Base-by-base conservation (phyloP, 257 asterid species). In the Solanum okadae region DNA sequence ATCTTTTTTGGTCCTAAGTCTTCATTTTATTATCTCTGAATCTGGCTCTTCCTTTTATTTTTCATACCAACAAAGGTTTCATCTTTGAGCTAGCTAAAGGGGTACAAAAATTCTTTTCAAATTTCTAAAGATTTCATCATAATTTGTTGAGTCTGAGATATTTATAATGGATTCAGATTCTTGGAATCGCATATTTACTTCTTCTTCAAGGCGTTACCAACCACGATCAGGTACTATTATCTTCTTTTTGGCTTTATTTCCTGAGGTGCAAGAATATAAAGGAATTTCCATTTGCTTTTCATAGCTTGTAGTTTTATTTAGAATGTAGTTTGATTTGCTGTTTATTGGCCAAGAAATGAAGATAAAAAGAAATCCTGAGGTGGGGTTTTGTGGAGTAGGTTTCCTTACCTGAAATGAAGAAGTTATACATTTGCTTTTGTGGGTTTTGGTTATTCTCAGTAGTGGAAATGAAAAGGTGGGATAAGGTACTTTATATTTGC, bases 161-260 rank as follows among this genome's bases (percentile, higher is more conserved):
- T 59, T 25, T 56, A 68, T 33, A 86, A 95, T 96, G 99, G 96
- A 96, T 86, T 93, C 98, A 34, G 96, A 94, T 91, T 93, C 98
- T 2, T 95, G 99, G 98, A 42, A 92, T 70, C 95, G 98, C 56
- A 52, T 88, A 61, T 37, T 89, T 79, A 86, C 90, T 63, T 91
- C 63, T 52, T 52, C 96, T 84, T 87, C 95, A 52, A 89, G 97
- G 92, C 97, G 98, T 27, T 87, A 86, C 86, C 92, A 90, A 86
- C 91, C 96, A 83, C 96, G 97, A 91, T 91, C 98, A 93, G 98
- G 98, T 27, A 59, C 59, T 25, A 61, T 37, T 85, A 68, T 33
- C 31, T 22, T 49, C 10, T 38, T 76, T 46, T 49, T 82, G 52
- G 52, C 20, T n/a, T 67, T 85, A 9, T 85, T 65, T 65, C 46